These are phyloP conservation scores for Emergomyces pasteurianus DNA, from an alignment of 2,329 filamentous ascomycete genomes.

Conservation along the genomic window DNA sequence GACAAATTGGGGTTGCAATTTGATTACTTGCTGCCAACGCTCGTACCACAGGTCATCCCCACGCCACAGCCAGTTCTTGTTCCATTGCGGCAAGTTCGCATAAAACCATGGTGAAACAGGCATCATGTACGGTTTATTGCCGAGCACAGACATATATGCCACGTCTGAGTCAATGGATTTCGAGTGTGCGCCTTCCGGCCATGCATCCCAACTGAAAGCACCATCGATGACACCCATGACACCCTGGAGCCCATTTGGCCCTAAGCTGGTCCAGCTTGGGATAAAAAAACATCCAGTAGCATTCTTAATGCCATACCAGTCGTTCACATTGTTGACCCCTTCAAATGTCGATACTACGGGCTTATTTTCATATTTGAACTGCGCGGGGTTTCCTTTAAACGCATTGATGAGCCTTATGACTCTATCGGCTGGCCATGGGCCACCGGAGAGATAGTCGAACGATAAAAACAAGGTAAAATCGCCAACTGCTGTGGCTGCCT, in stretches of 20 bases:
- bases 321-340: slow-evolving; percentile 28
- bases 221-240: slow-evolving; percentile 26
- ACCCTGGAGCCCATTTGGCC: slow-evolving; percentile 16
- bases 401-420: slow-evolving; percentile 17
- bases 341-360: slow-evolving; percentile 36
- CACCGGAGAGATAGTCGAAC: slow-evolving; percentile 26
- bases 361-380: slow-evolving; percentile 18
- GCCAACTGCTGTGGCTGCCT: slow-evolving; percentile 17
- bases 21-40: slow-evolving; percentile 44
- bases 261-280: slow-evolving; percentile 34
- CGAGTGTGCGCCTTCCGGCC: slow-evolving; percentile 27
- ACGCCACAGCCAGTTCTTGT: slow-evolving; percentile 52
- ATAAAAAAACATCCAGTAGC: slow-evolving; percentile 32
- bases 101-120: slow-evolving; percentile 46
- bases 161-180: slow-evolving; percentile 28
- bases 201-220: slow-evolving; percentile 34
- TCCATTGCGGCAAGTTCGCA: slow-evolving; percentile 44
- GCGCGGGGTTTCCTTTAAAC: slow-evolving; percentile 17
- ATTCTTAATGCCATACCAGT: slow-evolving; percentile 36
- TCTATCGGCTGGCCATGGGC: slow-evolving; percentile 19
- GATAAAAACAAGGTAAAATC: slow-evolving; percentile 27
- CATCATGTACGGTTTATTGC: slow-evolving; percentile 40
- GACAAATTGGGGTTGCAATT: slow-evolving; percentile 41
- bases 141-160: slow-evolving; percentile 27
- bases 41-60: slow-evolving; percentile 51